Percentiles rank a stretch among this genome's conserved stretches.
Evolutionary conservation across 176 grass and related monocot genomes (phyloP).

Genomic region (Neostapfia colusana): DNA sequence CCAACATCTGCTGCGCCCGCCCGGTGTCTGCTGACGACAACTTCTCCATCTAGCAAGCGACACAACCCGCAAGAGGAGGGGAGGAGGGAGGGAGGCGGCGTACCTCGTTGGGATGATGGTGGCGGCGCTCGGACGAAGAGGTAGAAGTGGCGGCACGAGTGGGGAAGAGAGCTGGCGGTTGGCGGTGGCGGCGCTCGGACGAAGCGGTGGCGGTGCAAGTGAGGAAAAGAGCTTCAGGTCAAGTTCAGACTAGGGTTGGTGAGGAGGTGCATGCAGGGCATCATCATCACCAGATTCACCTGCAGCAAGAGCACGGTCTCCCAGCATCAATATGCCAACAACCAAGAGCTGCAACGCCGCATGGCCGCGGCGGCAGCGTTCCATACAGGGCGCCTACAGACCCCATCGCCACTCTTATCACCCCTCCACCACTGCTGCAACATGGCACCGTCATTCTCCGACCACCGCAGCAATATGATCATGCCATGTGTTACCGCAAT

Average conservation of each 20-base stretch:
- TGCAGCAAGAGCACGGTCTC: slow-evolving; percentile 45
- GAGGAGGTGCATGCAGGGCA: slow-evolving; percentile 30
- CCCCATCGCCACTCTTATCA: slow-evolving; percentile 46
- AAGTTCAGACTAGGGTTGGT: slow-evolving; percentile 26
- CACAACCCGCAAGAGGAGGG: too few species aligned
- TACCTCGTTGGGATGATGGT: too few species aligned
- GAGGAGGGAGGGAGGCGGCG: too few species aligned
- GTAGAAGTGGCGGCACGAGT: too few species aligned
- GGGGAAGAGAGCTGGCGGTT: too few species aligned
- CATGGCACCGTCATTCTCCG: slow-evolving; percentile 46
- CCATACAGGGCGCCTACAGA: slow-evolving; percentile 43
- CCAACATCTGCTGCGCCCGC: too few species aligned
- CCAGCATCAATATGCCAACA: slow-evolving; percentile 39
- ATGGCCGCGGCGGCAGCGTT: slow-evolving; percentile 26
- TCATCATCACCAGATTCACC: slow-evolving; percentile 25
- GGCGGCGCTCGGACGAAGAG: too few species aligned
- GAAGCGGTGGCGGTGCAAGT: too few species aligned
- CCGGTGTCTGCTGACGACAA: too few species aligned
- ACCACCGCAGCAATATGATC: slow-evolving; percentile 41
- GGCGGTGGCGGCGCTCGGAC: too few species aligned
- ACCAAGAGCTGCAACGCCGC: slow-evolving; percentile 42
- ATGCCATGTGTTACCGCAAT: slow-evolving; percentile 16
- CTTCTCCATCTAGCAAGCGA: too few species aligned
- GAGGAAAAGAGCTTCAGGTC: slow-evolving; percentile 39
- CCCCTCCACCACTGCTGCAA: slow-evolving; percentile 37